Conservation (phyloP, 1,284 basidiomycete species). For the Ceratobasidium sp. region DNA sequence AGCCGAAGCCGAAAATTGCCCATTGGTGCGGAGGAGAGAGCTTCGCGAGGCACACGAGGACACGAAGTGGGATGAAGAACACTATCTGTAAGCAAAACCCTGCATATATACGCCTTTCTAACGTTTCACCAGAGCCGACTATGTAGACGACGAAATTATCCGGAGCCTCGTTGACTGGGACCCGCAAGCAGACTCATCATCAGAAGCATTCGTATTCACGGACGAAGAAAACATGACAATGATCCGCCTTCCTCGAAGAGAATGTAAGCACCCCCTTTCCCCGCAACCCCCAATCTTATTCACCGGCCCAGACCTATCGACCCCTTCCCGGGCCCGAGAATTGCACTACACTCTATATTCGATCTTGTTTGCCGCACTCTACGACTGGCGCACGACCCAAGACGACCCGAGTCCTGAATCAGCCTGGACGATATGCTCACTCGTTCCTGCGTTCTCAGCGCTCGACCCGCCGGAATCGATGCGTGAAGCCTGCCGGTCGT, state of each 20-base stretch:
- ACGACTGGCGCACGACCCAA: slow-evolving; percentile 76
- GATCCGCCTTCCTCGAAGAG: slow-evolving; percentile 73
- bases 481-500: slow-evolving; percentile 58
- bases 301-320: slow-evolving; percentile 61
- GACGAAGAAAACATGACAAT: slow-evolving; percentile 72
- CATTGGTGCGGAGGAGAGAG: slow-evolving; percentile 55
- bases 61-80: slow-evolving; percentile 77
- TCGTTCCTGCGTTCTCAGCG: slow-evolving; percentile 76
- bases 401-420: slow-evolving; percentile 80
- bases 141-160: slow-evolving; percentile 73
- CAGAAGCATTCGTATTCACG: slow-evolving; percentile 59
- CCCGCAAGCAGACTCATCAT: slow-evolving; percentile 53
- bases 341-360: slow-evolving; percentile 72
- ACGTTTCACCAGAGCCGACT: slow-evolving; percentile 68
- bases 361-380: slow-evolving; percentile 74
- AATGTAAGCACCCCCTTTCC: slow-evolving; percentile 61
- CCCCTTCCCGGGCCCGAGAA: slow-evolving; percentile 59
- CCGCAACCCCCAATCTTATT: slow-evolving; percentile 23
- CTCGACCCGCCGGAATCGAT: slow-evolving; percentile 64
- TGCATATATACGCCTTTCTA: slow-evolving; percentile 1
- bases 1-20: slow-evolving; percentile 62
- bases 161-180: slow-evolving; percentile 68
- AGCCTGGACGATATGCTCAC: slow-evolving; percentile 75
- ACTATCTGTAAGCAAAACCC: slow-evolving; percentile 68
- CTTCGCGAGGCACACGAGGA: slow-evolving; percentile 65